Evolutionary conservation across 106 monocot species (phyloP).

Genomic region (Triglochin maritima): DNA sequence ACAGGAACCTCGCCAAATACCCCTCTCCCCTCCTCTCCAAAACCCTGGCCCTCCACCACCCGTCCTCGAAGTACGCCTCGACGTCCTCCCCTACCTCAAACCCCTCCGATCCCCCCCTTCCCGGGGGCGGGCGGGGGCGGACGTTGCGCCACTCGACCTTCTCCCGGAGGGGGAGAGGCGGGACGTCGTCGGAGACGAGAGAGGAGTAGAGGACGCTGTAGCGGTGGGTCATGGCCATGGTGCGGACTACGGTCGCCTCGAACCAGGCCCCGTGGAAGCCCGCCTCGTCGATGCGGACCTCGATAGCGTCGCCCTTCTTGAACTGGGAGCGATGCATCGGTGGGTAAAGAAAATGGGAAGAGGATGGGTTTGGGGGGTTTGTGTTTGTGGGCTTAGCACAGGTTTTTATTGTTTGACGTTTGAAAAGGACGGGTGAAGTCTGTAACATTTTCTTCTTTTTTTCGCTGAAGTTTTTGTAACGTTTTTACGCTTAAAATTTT

Average conservation of each 20-base stretch:
- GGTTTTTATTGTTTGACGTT: no score
- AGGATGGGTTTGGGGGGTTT: no score
- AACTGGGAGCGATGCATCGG: not conserved
- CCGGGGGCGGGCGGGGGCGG: conserved; percentile 11
- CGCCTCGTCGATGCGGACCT: conserved; percentile 16
- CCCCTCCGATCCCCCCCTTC: not conserved
- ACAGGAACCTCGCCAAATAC: conserved; percentile 24
- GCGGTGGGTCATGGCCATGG: conserved; percentile 5
- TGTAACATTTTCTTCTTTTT: no score
- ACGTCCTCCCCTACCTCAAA: conserved; percentile 12
- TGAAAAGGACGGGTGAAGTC: no score
- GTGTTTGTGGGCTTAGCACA: no score
- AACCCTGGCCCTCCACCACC: conserved; percentile 52
- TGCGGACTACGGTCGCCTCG: conserved; percentile 13
- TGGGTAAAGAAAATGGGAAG: no score
- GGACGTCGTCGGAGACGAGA: conserved; percentile 4
- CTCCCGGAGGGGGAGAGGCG: not conserved
- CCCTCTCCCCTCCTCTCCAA: not conserved
- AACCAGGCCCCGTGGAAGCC: conserved; percentile 28
- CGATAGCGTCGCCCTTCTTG: conserved; percentile 8
- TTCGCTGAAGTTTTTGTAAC: no score
- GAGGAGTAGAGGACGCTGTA: conserved; percentile 14
- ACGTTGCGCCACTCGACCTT: not conserved
- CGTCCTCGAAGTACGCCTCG: conserved; percentile 49
- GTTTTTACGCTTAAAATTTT: no score